Percentiles rank a stretch among this genome's conserved stretches.
Evolutionary conservation across 1,284 basidiomycete genomes (phyloP).

Genomic region (Ustilago crameri): DNA sequence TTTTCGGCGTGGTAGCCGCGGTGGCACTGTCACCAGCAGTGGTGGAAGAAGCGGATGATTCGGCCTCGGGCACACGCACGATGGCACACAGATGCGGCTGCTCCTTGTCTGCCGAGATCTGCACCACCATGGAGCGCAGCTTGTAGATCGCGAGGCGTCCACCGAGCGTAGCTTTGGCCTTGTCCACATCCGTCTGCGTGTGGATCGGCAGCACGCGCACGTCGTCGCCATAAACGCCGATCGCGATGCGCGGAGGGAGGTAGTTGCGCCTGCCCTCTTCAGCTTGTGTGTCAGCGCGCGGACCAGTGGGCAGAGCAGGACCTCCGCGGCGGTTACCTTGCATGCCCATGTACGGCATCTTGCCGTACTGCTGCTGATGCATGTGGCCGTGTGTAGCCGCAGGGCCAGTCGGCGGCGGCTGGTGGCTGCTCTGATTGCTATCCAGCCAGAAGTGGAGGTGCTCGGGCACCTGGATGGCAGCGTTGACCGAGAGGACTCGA

Average conservation of each 20-base stretch:
- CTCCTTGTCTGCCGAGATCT: constrained; percentile 81
- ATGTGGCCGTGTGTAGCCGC: neutral
- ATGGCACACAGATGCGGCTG: constrained; percentile 89
- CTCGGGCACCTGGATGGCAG: constrained; percentile 82
- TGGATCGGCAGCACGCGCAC: constrained; percentile 46
- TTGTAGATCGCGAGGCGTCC: constrained; percentile 70
- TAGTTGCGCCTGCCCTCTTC: constrained; percentile 69
- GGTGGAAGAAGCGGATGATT: constrained; percentile 33
- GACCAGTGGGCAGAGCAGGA: constrained; percentile 13
- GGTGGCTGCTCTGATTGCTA: constrained; percentile 46
- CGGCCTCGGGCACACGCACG: constrained; percentile 78
- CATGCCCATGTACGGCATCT: constrained; percentile 32
- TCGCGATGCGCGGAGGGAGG: constrained; percentile 64
- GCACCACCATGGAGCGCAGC: constrained; percentile 77
- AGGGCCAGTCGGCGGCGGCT: constrained; percentile 6
- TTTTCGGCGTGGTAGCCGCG: constrained; percentile 12
- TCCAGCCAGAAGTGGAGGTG: constrained; percentile 82
- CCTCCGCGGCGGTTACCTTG: constrained; percentile 64
- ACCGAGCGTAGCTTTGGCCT: constrained; percentile 22
- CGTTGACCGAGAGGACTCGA: constrained; percentile 87
- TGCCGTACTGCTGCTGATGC: constrained; percentile 21
- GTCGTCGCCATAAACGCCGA: constrained; percentile 48
- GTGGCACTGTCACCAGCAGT: constrained; percentile 47
- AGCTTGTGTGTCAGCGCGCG: constrained; percentile 9
- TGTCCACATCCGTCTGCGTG: constrained; percentile 27